These are phyloP conservation scores for Ustilago sp. DNA, from an alignment of 1,284 basidiomycete species.

Conservation along the genomic window DNA sequence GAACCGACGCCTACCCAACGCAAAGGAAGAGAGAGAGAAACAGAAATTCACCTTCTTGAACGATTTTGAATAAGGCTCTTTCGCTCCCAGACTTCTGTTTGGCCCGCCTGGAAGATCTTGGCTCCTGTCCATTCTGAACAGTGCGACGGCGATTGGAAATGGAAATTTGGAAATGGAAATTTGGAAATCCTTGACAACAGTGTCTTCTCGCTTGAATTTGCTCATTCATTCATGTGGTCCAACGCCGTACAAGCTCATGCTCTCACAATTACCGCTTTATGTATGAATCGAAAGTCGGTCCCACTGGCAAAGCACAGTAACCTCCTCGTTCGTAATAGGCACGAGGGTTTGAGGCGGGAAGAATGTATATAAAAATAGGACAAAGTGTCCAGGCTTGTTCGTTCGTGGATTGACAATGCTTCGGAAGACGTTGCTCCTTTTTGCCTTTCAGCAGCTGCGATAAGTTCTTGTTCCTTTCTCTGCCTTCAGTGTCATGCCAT, in stretches of 20 bases:
- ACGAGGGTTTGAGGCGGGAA: background rate
- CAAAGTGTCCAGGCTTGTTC: conserved; percentile 5
- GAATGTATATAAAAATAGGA: background rate
- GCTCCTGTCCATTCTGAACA: background rate
- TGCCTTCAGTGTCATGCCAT: background rate
- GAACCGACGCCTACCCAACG: conserved; percentile 9
- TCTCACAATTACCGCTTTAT: background rate
- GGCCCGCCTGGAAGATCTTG: conserved; percentile 1
- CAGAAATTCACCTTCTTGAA: background rate
- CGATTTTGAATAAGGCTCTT: background rate
- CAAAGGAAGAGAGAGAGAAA: background rate
- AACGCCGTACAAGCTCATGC: background rate
- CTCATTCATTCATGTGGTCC: conserved; percentile 1
- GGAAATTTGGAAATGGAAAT: background rate
- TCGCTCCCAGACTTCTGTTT: background rate
- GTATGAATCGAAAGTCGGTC: background rate
- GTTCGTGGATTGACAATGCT: conserved; percentile 17
- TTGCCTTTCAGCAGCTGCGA: background rate
- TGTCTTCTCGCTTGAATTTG: background rate
- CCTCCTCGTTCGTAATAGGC: background rate
- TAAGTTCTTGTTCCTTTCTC: background rate
- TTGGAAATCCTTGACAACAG: too few species aligned
- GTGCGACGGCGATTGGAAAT: background rate
- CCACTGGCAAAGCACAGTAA: background rate
- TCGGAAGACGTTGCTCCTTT: conserved; percentile 52